These are phyloP conservation scores for Agrocybe pediades DNA, from an alignment of 768 basidiomycete species.

Conservation along the genomic window DNA sequence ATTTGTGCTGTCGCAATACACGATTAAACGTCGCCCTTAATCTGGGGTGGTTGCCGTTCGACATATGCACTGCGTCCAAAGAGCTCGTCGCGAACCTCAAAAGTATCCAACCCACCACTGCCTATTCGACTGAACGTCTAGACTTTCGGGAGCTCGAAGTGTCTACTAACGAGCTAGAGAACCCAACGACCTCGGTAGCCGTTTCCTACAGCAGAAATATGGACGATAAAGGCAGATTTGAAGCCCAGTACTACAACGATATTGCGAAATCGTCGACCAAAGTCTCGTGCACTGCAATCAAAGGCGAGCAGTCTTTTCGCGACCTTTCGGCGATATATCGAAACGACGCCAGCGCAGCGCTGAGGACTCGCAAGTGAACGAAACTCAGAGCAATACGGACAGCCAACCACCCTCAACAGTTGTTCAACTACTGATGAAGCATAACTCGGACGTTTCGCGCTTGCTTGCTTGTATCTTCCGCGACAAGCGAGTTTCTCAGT, in stretches of 20 bases:
- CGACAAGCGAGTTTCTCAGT: too few relatives aligned
- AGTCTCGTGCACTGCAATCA: constrained; percentile 42
- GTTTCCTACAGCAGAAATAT: constrained; percentile 54
- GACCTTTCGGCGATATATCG: constrained; percentile 31
- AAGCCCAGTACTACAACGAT: constrained; percentile 45
- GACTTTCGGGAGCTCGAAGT: too few relatives aligned
- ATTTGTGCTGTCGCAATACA: constrained; percentile 57
- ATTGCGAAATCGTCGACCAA: constrained; percentile 46
- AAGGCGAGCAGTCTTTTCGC: constrained; percentile 39
- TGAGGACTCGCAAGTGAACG: constrained; percentile 62
- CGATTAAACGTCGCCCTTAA: constrained; percentile 51
- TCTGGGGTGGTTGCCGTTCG: too few relatives aligned
- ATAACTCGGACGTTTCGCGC: too few relatives aligned
- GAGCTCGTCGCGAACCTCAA: too few relatives aligned
- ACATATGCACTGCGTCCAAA: too few relatives aligned
- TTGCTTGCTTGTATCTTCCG: neutral
- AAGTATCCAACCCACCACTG: constrained; percentile 46
- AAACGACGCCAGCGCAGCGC: constrained; percentile 55
- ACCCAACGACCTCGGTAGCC: constrained; percentile 47
- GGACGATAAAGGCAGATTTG: constrained; percentile 55
- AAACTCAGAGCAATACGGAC: too few relatives aligned
- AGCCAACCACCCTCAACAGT: too few relatives aligned
- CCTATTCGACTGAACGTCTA: constrained; percentile 56
- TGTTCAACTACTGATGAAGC: too few relatives aligned
- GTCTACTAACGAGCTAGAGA: constrained; percentile 51